A percentile compares a stretch with the other conserved stretches of the same genome.
Evolutionary conservation across 2,329 filamentous ascomycete species (phyloP).

Genomic region (Chaetomium strumarium): DNA sequence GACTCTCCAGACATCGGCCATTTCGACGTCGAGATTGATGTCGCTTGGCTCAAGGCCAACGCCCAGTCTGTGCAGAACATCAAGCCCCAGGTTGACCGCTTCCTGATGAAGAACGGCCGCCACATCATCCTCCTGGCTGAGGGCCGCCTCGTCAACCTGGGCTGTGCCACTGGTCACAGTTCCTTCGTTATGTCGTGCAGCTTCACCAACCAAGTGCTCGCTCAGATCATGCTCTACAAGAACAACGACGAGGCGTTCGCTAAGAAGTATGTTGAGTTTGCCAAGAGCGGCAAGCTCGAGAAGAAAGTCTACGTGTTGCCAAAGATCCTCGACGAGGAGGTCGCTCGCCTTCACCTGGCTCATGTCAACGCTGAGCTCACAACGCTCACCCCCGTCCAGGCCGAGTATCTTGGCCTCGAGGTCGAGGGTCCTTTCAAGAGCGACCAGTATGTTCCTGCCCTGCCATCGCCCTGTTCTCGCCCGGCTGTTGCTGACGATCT

Average conservation of each 20-base stretch:
- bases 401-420: slow-evolving; percentile 87
- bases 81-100: slow-evolving; percentile 99
- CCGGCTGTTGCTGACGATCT: slow-evolving; percentile 26
- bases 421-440: slow-evolving; percentile 91
- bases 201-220: slow-evolving; percentile 99
- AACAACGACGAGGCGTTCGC: slow-evolving; percentile 78
- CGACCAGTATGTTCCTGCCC: slow-evolving; percentile 64
- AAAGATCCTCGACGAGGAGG: slow-evolving; percentile 99
- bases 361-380: slow-evolving; percentile 95
- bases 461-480: not conserved
- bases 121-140: slow-evolving; percentile 98
- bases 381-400: slow-evolving; percentile 77
- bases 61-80: slow-evolving; percentile 92
- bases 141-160: slow-evolving; percentile 98
- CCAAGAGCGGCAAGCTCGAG: slow-evolving; percentile 82
- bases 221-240: slow-evolving; percentile 98
- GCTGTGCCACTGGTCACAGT: slow-evolving; percentile 97
- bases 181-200: slow-evolving; percentile 99
- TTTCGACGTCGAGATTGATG: slow-evolving; percentile 99
- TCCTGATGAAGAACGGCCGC: slow-evolving; percentile 84
- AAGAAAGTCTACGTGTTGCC: slow-evolving; percentile 93
- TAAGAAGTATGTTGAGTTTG: slow-evolving; percentile 94
- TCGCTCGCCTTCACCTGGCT: slow-evolving; percentile 84
- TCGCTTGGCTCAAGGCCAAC: slow-evolving; percentile 98
- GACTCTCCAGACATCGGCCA: slow-evolving; percentile 75